phyloP scores from a whole-genome alignment of 169 alveolate species.

The Plasmodium gallinaceum region DNA sequence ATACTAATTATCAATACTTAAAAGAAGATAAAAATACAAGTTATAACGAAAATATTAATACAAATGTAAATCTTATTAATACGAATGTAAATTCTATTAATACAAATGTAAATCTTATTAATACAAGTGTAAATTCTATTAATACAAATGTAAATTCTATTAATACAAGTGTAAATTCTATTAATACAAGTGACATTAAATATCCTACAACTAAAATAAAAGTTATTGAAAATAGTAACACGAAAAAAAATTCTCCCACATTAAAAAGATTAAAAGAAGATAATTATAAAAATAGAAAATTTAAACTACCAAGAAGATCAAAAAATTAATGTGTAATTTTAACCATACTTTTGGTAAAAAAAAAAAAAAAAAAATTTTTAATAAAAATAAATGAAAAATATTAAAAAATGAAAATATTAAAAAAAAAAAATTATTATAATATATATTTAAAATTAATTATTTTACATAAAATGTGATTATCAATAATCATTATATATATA shows the following conservation, averaged over 20 bases:
- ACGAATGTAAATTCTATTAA: neutral
- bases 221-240: neutral
- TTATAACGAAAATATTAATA: no score
- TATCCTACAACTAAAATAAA: slow-evolving; percentile 1
- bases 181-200: neutral
- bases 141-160: neutral
- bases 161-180: neutral
- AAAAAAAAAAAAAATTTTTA: neutral
- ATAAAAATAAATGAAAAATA: no score
- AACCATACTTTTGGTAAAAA: neutral
- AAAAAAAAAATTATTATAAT: neutral
- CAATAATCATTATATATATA: no score
- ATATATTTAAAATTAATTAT: no score
- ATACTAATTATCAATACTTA: no score
- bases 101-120: neutral
- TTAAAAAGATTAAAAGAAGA: slow-evolving; percentile 48
- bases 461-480: no score
- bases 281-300: slow-evolving; percentile 17
- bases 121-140: neutral
- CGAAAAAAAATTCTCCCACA: slow-evolving; percentile 35
- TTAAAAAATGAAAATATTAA: no score
- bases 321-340: neutral
- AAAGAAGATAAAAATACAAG: no score
- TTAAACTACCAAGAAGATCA: slow-evolving; percentile 32
- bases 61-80: no score